phyloP scores from a whole-genome alignment of 768 basidiomycete species.

The Pleurotus pulmonarius region DNA sequence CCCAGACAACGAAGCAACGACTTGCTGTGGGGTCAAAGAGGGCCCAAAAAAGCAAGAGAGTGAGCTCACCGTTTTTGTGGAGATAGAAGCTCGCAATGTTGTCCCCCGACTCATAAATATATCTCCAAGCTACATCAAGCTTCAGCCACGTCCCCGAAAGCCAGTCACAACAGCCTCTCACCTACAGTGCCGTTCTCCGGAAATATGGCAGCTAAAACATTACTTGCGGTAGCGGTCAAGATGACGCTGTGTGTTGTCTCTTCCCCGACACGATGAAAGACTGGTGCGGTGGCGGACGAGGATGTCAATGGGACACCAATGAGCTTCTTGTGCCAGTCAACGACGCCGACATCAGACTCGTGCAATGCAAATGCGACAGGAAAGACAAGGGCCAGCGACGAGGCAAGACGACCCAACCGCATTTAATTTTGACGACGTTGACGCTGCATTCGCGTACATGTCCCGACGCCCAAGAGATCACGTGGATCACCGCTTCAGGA shows the following conservation, averaged over 20 bases:
- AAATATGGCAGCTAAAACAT: slow-evolving; percentile 75
- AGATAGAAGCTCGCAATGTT: slow-evolving; percentile 60
- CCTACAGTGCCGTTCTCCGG: slow-evolving; percentile 68
- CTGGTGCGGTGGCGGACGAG: slow-evolving; percentile 50
- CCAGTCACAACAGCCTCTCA: slow-evolving; percentile 27
- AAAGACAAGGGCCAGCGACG: slow-evolving; percentile 12
- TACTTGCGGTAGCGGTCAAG: slow-evolving; percentile 64
- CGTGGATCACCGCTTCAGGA: too few species aligned
- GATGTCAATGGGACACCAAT: slow-evolving; percentile 68
- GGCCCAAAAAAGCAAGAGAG: slow-evolving; percentile 2
- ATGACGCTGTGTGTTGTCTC: slow-evolving; percentile 40
- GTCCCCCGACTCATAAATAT: slow-evolving; percentile 70
- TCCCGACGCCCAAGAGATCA: too few species aligned
- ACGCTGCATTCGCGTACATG: too few species aligned
- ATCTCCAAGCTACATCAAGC: slow-evolving; percentile 66
- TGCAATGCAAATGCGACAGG: slow-evolving; percentile 48
- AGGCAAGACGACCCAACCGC: slow-evolving; percentile 21
- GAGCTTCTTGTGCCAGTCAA: slow-evolving; percentile 85
- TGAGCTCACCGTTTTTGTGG: slow-evolving; percentile 50
- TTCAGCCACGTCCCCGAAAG: slow-evolving; percentile 5
- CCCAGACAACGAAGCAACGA: slow-evolving; percentile 72
- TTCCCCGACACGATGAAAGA: slow-evolving; percentile 42
- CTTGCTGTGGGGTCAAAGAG: slow-evolving; percentile 30
- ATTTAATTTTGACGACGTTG: slow-evolving; percentile 12
- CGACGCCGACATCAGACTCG: slow-evolving; percentile 70